Evolutionary conservation across 768 basidiomycete species (phyloP).

Genomic region (Chalciporus pseudorubinellus): DNA sequence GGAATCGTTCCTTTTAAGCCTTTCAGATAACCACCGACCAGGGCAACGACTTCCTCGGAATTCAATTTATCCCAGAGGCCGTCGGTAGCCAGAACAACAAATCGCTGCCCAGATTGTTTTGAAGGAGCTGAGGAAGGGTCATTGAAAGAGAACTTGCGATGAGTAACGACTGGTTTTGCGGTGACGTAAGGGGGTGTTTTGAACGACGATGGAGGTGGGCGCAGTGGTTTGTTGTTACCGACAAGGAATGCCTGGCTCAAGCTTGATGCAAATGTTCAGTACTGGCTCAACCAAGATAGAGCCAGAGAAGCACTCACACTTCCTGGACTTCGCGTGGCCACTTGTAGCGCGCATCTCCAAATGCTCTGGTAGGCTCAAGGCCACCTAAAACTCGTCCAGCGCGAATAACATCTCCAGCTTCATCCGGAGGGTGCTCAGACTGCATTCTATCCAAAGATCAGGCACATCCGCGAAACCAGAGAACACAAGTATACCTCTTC

Average conservation of each 20-base stretch:
- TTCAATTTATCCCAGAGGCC: conserved; percentile 72
- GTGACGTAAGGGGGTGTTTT: conserved; percentile 94
- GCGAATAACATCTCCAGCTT: conserved; percentile 68
- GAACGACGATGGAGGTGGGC: conserved; percentile 57
- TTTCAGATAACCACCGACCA: conserved; percentile 79
- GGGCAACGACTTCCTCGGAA: conserved; percentile 83
- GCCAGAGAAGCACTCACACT: conserved; percentile 44
- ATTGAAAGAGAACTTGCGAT: conserved; percentile 62
- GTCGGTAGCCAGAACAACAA: conserved; percentile 89
- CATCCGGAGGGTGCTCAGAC: conserved; percentile 78
- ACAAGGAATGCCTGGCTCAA: conserved; percentile 65
- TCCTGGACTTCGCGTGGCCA: conserved; percentile 75
- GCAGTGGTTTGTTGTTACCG: conserved; percentile 58
- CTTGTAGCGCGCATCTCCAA: conserved; percentile 90
- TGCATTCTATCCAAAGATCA: conserved; percentile 51
- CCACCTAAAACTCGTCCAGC: conserved; percentile 85
- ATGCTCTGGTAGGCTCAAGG: conserved; percentile 82
- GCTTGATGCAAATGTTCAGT: conserved; percentile 28
- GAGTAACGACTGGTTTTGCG: conserved; percentile 77
- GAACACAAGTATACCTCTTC: conserved; percentile 53
- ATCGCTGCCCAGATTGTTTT: conserved; percentile 43
- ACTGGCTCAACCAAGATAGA: neutral
- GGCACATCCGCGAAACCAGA: neutral
- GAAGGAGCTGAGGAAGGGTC: conserved; percentile 22
- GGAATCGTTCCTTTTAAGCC: conserved; percentile 66